Base-by-base conservation (phyloP, 371 early-diverging fungal genomes). In the Saksenaea oblongispora region DNA sequence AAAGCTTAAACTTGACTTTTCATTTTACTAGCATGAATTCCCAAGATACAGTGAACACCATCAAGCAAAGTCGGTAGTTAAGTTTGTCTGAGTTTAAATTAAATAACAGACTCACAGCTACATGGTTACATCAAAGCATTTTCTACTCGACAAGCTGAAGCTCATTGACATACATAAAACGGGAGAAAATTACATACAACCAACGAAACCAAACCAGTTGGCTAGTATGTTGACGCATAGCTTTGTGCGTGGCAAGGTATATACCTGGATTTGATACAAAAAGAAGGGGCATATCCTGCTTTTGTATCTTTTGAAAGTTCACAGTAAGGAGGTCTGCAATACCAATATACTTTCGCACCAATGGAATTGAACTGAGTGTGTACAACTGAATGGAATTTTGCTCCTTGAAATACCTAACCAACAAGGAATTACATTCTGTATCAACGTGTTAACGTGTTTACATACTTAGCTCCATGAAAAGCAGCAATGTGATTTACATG, bases 171-270 rank as follows among this genome's bases (percentile, higher is more conserved):
- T 85, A 79, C 97, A 98, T 97, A 80, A 95, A 99, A 59, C 95
- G 84, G n/a, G 97, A 95, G 68, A 95, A 93, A 13, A 91, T 70
- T 47, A 98, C 84, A 77, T 96, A 99, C 24, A 98, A 72, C 77
- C 91, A 89, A 31, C 99, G 82, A 81, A 96, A 99, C 99, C 99
- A 98, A 14, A 94, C 91, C 69, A 98, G 71, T 79, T 99, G 99
- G 54, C 86, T 88, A 56, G 70, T 74, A 70, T 98, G 99, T 69
- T 85, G 79, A 35, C 83, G 74, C 99, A 99, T 99, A 9, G 97
- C 96, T 56, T 75, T 76, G 56, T 84, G 73, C 1, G 82, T 80
- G 34, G 62, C 56, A 24, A 80, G 56, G 60, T 85, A 84, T 1
- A 82, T 80, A 13, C 65, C 56, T 14, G 86, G 80, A 2, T 85